These are phyloP conservation scores for Cicer judaicum DNA, from an alignment of 306 rosid species.

Conservation along the genomic window DNA sequence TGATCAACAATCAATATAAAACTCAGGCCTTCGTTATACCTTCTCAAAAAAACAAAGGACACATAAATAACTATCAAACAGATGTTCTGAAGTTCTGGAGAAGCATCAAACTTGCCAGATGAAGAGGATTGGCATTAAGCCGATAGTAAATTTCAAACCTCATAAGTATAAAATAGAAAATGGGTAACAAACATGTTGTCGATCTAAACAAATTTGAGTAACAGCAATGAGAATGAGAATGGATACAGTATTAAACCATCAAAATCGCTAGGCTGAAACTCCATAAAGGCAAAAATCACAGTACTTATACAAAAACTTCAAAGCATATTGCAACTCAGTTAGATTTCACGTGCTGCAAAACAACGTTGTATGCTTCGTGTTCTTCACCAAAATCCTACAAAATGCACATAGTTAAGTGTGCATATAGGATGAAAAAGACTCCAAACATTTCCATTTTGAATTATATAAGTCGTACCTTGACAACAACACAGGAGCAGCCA, in stretches of 20 bases:
- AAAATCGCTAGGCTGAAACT: background rate
- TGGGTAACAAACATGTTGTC: background rate
- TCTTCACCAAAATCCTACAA: conserved; percentile 14
- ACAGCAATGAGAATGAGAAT: background rate
- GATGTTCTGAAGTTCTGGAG: background rate
- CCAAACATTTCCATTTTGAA: background rate
- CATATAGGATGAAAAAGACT: background rate
- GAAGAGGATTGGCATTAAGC: background rate
- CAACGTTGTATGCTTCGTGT: conserved; percentile 7
- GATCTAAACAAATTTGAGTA: background rate
- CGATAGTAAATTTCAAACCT: background rate
- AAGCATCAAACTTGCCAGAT: background rate
- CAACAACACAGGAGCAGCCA: conserved; percentile 70
- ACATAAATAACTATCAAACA: background rate
- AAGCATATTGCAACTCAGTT: conserved; percentile 1
- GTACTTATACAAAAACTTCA: conserved; percentile 7
- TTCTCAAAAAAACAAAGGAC: background rate
- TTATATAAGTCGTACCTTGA: conserved; percentile 55
- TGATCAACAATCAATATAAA: too few species aligned
- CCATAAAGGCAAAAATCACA: background rate
- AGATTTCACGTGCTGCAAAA: conserved; percentile 19
- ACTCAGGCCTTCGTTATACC: background rate
- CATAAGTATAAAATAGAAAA: background rate
- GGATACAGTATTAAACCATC: background rate
- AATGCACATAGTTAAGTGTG: background rate